Base-by-base conservation (phyloP, 2,329 filamentous ascomycete genomes). In the Ceratocystis smalleyi region DNA sequence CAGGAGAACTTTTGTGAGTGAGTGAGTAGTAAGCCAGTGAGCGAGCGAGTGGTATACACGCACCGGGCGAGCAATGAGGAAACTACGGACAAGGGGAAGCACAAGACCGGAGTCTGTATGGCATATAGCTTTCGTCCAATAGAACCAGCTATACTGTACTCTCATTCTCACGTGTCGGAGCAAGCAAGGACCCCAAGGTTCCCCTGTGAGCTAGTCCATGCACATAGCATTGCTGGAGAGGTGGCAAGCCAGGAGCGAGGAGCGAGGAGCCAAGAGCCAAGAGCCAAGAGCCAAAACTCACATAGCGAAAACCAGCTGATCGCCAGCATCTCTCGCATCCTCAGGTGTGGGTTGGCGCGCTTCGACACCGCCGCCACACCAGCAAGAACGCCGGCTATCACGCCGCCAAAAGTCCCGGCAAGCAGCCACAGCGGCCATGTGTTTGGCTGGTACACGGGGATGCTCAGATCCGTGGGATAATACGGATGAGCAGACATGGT, bases 371-470 rank as follows among this genome's bases (percentile, higher is more conserved):
- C 27, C 30, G 62, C 40, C 2, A 43, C 35, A 7, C 51, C 61
- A 17, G 24, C 63, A 10, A 62, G 12, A 8, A 65, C 40, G 12
- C 51, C 32, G 17, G 59, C 27, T 17, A 67, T 64, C n/a, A 65
- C 10, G 5, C 51, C 32, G 17, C 22, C 30, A 43, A 67, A 65
- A n/a, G n/a, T 32, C 7, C 27, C 15, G 5, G 54, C 59, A 5
- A 64, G 51, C 17, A 43, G 27, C n/a, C 45, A 60, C 24, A 67
- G 6, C n/a, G 79, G 77, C 70, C 79, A 79, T 67, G 84, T 80
- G 72, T 91, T 91, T 69, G 84, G 80, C 54, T 83, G 74, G 73
- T 87, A 91, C 67, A 77, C 79, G 2, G 78, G 74, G 65, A 92
- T 81, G 22, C 77, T 74, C 43, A 83, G 79, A 64, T 83, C 81